A percentile compares a stretch with the other conserved stretches of the same genome.
phyloP scores from a whole-genome alignment of 1,284 basidiomycete species.

The Entoloma clypeatum region DNA sequence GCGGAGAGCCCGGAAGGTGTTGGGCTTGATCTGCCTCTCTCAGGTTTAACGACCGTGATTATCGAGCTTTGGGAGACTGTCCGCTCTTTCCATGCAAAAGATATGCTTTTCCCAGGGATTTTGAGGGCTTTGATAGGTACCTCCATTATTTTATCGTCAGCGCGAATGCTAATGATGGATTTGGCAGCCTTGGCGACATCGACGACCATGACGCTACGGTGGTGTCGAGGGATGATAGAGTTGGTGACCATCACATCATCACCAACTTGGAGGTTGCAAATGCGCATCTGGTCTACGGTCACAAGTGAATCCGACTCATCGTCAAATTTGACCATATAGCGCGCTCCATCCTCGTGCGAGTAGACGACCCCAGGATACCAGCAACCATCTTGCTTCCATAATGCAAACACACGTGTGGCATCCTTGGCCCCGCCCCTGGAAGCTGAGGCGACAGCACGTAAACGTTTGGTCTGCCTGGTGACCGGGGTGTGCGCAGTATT shows the following conservation, averaged over 20 bases:
- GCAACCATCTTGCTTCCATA: slow-evolving; percentile 56
- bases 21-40: slow-evolving; percentile 30
- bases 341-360: slow-evolving; percentile 25
- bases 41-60: slow-evolving; percentile 32
- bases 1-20: slow-evolving; percentile 43
- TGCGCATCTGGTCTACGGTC: slow-evolving; percentile 52
- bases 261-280: slow-evolving; percentile 43
- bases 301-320: slow-evolving; percentile 47
- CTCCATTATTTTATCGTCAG: slow-evolving; percentile 37
- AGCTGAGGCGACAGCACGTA: slow-evolving; percentile 29
- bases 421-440: slow-evolving; percentile 20
- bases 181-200: slow-evolving; percentile 34
- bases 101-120: slow-evolving; percentile 46
- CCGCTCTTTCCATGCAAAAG: slow-evolving; percentile 52
- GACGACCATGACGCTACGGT: slow-evolving; percentile 29
- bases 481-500: slow-evolving; percentile 17
- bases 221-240: too few species aligned
- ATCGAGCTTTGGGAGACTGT: slow-evolving; percentile 38
- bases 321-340: slow-evolving; percentile 56
- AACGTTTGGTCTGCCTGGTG: slow-evolving; percentile 25
- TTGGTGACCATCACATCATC: slow-evolving; percentile 49
- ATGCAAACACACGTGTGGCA: slow-evolving; percentile 59
- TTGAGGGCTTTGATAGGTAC: slow-evolving; percentile 36
- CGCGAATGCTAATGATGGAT: slow-evolving; percentile 35
- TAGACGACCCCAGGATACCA: slow-evolving; percentile 61